Base-by-base conservation (phyloP, 2,329 filamentous ascomycete genomes). In the Colletotrichum orchidophilum region DNA sequence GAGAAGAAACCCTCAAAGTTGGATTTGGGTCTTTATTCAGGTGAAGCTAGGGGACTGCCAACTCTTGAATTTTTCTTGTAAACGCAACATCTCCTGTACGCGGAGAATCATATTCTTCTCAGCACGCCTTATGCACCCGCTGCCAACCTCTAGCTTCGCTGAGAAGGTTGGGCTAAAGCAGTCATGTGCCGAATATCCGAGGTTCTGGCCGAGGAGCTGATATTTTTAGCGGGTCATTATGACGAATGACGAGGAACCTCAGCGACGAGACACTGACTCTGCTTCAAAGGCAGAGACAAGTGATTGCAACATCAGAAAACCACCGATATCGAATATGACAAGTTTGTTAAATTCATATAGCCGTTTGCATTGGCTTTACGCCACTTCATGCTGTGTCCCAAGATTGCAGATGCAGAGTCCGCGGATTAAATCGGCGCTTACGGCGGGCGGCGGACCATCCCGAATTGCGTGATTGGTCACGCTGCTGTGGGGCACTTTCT, bases 381-480 rank as follows among this genome's bases (percentile, higher is more conserved):
- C 11, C 39, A n/a, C 26, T 12, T 29, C 12, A 27, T 49, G 55
- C 18, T 26, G 12, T 5, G 15, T 61, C 21, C 21, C 42, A 9
- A 27, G 8, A 29, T 53, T 21, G 11, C 24, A 27, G n/a, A 59
- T 61, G n/a, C n/a, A n/a, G n/a, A 46, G 39, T 7, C 39, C 39
- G 18, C 39, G 39, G 39, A 46, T 71, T 53, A 39, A 26, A 27
- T 29, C 21, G 39, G 58, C 69, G 69, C 39, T 33, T 68, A 59
- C 24, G 59, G 69, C 69, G 69, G 59, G 69, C 69, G 53, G 33
- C 52, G 12, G 42, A 15, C 13, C 27, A 63, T 63, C 52, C 68
- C 64, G 55, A 46, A 49, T 0, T 0, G 1, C 35, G 27, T 63
- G 58, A 71, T 63, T 71, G 69, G 68, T 18, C 24, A 5, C 12